Evolutionary conservation across 371 early-diverging fungal species (phyloP).

Genomic region (Zopfochytrium polystomum): DNA sequence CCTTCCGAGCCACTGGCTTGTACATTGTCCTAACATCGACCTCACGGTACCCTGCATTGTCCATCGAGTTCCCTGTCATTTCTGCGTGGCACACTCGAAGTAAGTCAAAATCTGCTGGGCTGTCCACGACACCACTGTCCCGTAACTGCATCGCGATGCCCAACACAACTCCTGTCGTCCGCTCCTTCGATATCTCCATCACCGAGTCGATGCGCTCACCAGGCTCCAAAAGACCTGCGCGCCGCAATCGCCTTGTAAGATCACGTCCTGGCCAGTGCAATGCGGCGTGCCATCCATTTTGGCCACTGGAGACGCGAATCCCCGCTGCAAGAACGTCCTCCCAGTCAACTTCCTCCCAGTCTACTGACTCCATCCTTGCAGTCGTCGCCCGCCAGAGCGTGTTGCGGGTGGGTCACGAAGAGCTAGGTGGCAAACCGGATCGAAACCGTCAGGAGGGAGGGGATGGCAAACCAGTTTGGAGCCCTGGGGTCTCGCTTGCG

Average conservation of each 20-base stretch:
- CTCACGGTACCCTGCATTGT: too few species aligned
- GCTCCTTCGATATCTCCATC: background rate
- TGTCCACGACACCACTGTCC: background rate
- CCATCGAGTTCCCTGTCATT: background rate
- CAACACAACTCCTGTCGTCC: background rate
- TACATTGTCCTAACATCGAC: too few species aligned
- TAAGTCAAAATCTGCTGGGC: background rate
- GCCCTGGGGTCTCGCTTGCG: too few species aligned
- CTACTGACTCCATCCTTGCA: too few species aligned
- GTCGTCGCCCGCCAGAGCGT: too few species aligned
- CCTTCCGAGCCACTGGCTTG: slow-evolving; percentile 24
- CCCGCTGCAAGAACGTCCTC: background rate
- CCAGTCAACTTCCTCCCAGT: background rate
- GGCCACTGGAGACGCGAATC: background rate
- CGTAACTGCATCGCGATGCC: background rate
- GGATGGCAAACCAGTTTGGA: background rate
- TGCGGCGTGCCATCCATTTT: background rate
- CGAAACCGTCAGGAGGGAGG: background rate
- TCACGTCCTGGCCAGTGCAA: background rate
- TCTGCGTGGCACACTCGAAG: background rate
- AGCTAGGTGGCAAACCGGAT: background rate
- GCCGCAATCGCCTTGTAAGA: background rate
- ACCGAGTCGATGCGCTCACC: background rate
- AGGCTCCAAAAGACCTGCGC: background rate
- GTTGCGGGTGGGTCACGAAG: too few species aligned